Percentiles rank a stretch among this genome's conserved stretches.
Evolutionary conservation across 2,329 filamentous ascomycete genomes (phyloP).

Genomic region (Trichoderma sp.): DNA sequence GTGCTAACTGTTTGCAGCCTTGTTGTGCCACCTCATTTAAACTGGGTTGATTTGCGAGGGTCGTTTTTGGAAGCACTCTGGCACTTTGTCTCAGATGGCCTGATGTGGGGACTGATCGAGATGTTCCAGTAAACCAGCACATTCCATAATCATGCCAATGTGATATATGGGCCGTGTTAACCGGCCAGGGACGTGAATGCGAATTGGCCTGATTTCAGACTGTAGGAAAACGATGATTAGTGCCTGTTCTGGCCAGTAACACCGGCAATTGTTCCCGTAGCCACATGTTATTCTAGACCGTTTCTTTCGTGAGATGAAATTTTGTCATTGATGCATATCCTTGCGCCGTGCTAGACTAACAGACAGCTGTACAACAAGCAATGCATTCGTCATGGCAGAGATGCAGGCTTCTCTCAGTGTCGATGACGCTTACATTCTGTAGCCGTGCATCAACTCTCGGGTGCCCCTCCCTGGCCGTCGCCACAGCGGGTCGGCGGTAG

Average conservation of each 20-base stretch:
- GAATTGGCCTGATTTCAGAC: not conserved
- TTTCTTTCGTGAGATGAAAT: not conserved
- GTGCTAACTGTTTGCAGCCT: not conserved
- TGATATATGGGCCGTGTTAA: not conserved
- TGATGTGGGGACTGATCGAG: not conserved
- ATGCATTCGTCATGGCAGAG: not conserved
- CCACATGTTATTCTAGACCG: not conserved
- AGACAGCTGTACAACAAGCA: not conserved
- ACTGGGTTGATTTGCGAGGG: not conserved
- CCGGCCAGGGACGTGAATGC: not conserved
- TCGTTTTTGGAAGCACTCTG: not conserved
- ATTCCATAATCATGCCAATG: not conserved
- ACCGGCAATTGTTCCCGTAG: not conserved
- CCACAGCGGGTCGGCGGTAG: constrained; percentile 22
- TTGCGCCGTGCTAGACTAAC: not conserved
- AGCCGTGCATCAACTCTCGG: not conserved
- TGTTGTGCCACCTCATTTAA: not conserved
- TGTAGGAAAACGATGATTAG: not conserved
- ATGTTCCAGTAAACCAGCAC: not conserved
- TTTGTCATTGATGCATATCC: not conserved
- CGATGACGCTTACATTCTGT: constrained; percentile 21
- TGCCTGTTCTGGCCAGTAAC: not conserved
- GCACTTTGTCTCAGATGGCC: constrained; percentile 30
- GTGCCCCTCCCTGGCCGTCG: not conserved
- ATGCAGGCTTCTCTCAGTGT: not conserved